These are phyloP conservation scores for Ilyonectria mors-panacis DNA, from an alignment of 2,329 filamentous ascomycete species.

Conservation along the genomic window DNA sequence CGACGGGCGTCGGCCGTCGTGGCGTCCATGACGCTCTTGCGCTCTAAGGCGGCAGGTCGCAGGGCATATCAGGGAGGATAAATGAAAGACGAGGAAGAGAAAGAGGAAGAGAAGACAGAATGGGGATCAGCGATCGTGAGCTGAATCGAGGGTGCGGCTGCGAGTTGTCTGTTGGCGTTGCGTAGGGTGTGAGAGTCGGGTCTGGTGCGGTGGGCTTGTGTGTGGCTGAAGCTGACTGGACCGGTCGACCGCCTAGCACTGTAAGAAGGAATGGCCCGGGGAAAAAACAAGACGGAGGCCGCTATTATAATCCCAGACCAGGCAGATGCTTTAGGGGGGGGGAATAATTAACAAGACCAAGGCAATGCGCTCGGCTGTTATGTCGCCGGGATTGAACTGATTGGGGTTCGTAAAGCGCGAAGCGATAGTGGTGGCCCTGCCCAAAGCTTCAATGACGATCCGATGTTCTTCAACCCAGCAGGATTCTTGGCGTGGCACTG, in stretches of 20 bases:
- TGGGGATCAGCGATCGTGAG: background rate
- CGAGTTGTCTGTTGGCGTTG: slow-evolving; percentile 9
- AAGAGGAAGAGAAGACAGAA: slow-evolving; percentile 7
- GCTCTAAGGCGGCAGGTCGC: slow-evolving; percentile 39
- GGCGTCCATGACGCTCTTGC: slow-evolving; percentile 52
- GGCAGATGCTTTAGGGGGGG: background rate
- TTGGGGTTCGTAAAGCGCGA: background rate
- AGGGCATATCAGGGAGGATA: slow-evolving; percentile 43
- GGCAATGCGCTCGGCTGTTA: slow-evolving; percentile 3
- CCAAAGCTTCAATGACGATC: slow-evolving; percentile 17
- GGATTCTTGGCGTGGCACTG: background rate
- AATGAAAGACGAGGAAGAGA: background rate
- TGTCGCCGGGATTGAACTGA: slow-evolving; percentile 10
- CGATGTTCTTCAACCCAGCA: slow-evolving; percentile 1
- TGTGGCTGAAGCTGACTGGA: slow-evolving; percentile 35
- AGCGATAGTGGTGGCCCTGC: slow-evolving; percentile 7
- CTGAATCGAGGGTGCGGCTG: background rate
- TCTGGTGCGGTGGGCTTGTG: slow-evolving; percentile 22
- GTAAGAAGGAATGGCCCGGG: background rate
- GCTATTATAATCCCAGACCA: background rate
- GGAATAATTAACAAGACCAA: background rate
- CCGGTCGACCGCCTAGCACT: background rate
- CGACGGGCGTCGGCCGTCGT: slow-evolving; percentile 48
- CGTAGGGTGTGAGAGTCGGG: background rate
- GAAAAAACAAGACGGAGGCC: background rate